These are phyloP conservation scores for Diaporthe australafricana DNA, from an alignment of 2,329 filamentous ascomycete genomes.

Conservation along the genomic window DNA sequence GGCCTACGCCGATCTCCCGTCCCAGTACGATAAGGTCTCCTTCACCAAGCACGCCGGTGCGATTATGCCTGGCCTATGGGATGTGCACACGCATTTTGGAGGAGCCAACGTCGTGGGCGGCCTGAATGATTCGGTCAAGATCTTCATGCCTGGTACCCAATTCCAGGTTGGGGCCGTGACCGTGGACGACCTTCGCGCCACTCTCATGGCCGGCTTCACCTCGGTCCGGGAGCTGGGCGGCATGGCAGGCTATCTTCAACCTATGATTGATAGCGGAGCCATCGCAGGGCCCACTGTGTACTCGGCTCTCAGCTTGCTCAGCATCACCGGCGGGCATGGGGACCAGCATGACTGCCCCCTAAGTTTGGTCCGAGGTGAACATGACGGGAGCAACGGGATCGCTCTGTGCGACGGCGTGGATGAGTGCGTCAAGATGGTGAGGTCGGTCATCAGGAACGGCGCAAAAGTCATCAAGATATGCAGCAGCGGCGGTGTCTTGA, in stretches of 20 bases:
- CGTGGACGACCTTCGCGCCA: conserved; percentile 53
- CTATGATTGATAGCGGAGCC: conserved; percentile 55
- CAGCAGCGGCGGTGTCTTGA: conserved; percentile 57
- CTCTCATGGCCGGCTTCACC: conserved; percentile 62
- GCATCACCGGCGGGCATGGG: conserved; percentile 61
- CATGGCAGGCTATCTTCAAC: conserved; percentile 56
- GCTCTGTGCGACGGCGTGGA: conserved; percentile 58
- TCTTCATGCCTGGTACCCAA: conserved; percentile 41
- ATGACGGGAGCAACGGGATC: conserved; percentile 46
- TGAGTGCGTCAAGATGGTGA: conserved; percentile 56
- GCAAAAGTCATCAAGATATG: conserved; percentile 61
- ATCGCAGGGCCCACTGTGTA: conserved; percentile 63
- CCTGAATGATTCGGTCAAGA: conserved; percentile 39
- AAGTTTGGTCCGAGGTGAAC: conserved; percentile 46
- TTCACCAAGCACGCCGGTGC: conserved; percentile 51
- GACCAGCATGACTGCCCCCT: conserved; percentile 55
- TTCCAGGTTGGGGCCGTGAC: conserved; percentile 54
- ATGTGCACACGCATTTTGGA: conserved; percentile 61
- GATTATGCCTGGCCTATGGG: conserved; percentile 65
- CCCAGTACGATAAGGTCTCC: conserved; percentile 45
- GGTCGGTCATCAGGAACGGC: conserved; percentile 56
- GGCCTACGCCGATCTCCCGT: conserved; percentile 44
- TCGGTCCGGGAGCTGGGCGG: conserved; percentile 62
- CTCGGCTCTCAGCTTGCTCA: conserved; percentile 55
- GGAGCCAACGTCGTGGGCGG: conserved; percentile 46